phyloP scores from a whole-genome alignment of 352 stramenopile genomes.

The Porosira glacialis region DNA sequence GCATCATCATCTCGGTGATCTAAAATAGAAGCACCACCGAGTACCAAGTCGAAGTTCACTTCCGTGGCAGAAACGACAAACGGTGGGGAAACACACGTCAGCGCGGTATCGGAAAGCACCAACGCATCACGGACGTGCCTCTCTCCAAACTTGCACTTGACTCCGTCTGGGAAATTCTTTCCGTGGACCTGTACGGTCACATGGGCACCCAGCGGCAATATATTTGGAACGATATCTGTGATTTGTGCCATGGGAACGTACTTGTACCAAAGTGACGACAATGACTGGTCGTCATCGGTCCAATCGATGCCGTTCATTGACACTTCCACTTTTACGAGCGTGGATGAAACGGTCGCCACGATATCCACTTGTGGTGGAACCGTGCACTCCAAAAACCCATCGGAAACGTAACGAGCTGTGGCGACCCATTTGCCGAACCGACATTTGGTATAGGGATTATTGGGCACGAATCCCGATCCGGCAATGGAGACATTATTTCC shows the following conservation, averaged over 20 bases:
- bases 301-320: constrained; percentile 22
- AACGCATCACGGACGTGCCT: not conserved
- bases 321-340: no score
- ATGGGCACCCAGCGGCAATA: constrained; percentile 5
- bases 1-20: no score
- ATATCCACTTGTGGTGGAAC: constrained; percentile 1
- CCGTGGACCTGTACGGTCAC: not conserved
- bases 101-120: constrained; percentile 1
- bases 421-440: constrained; percentile 12
- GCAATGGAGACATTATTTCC: constrained; percentile 8
- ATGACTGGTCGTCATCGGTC: not conserved
- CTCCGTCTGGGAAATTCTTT: constrained; percentile 6
- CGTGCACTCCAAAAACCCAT: constrained; percentile 8
- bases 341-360: no score
- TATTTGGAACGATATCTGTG: not conserved
- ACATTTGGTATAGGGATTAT: not conserved
- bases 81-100: constrained; percentile 7
- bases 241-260: constrained; percentile 17
- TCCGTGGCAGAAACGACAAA: no score
- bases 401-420: not conserved
- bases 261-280: not conserved
- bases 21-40: no score
- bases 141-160: constrained; percentile 6
- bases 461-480: constrained; percentile 5
- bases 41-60: no score